A percentile compares a stretch with the other conserved stretches of the same genome.
phyloP scores from a whole-genome alignment of 31 red algal genomes.

The Asparagopsis taxiformis region DNA sequence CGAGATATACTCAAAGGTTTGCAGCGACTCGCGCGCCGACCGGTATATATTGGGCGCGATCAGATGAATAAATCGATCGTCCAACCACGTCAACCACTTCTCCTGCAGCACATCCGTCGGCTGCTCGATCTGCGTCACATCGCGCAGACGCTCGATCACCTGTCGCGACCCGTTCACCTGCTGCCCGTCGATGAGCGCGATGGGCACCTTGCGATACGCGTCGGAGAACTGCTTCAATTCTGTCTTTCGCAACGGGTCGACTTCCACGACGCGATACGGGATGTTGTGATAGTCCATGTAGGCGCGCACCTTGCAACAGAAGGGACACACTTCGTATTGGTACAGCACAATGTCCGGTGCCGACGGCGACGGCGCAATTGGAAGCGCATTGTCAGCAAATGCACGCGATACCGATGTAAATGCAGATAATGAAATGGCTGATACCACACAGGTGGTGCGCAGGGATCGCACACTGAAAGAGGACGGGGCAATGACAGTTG shows the following conservation, averaged over 20 bases:
- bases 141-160: slow-evolving; percentile 56
- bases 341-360: slow-evolving; percentile 81
- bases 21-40: slow-evolving; percentile 72
- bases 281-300: slow-evolving; percentile 91
- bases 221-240: slow-evolving; percentile 70
- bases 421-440: no score
- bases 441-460: no score
- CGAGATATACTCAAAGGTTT: slow-evolving; percentile 94
- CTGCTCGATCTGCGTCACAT: slow-evolving; percentile 1
- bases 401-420: no score
- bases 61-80: slow-evolving; percentile 80
- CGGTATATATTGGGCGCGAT: slow-evolving; percentile 98
- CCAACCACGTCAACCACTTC: slow-evolving; percentile 90
- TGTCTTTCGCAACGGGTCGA: slow-evolving; percentile 91
- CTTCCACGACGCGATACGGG: slow-evolving; percentile 86
- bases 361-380: no score
- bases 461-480: no score
- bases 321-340: slow-evolving; percentile 91
- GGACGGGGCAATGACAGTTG: background rate
- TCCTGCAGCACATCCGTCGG: slow-evolving; percentile 24
- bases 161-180: slow-evolving; percentile 94
- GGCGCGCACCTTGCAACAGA: slow-evolving; percentile 95
- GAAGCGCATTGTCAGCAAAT: no score
- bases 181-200: slow-evolving; percentile 83
- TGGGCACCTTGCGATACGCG: slow-evolving; percentile 93